Conservation (phyloP, 2,329 filamentous ascomycete genomes). For the Sarocladium oryzae region DNA sequence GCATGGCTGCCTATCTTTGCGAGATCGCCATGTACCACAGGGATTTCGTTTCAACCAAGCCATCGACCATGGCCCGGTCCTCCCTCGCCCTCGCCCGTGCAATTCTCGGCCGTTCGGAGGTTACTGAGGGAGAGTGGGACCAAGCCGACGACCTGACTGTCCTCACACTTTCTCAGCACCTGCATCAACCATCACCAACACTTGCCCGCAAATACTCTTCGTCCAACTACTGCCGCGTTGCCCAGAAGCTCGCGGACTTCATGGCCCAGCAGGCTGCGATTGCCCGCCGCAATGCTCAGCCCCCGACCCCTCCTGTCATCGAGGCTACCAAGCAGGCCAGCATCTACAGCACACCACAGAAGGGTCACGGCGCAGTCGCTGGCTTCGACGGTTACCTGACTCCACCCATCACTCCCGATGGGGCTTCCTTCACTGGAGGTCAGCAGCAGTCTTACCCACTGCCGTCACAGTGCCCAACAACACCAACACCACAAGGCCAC, state of each 20-base stretch:
- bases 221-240: conserved; percentile 45
- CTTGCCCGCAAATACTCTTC: conserved; percentile 55
- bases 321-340: conserved; percentile 46
- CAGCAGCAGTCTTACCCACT: conserved; percentile 41
- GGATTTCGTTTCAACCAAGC: conserved; percentile 89
- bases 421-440: conserved; percentile 45
- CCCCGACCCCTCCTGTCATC: conserved; percentile 56
- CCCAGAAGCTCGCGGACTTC: conserved; percentile 50
- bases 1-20: conserved; percentile 89
- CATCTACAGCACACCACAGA: conserved; percentile 74
- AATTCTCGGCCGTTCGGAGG: conserved; percentile 74
- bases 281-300: conserved; percentile 39
- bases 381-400: conserved; percentile 73
- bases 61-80: conserved; percentile 83
- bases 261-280: conserved; percentile 53
- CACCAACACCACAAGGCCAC: conserved; percentile 48
- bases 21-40: conserved; percentile 95
- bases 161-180: conserved; percentile 51
- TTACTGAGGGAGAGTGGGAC: conserved; percentile 70
- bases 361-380: conserved; percentile 58
- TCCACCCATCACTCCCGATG: conserved; percentile 78
- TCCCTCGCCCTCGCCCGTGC: conserved; percentile 81
- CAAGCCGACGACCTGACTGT: conserved; percentile 63
- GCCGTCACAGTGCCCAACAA: conserved; percentile 54
- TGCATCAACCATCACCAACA: conserved; percentile 52